Base-by-base conservation (phyloP, 306 rosid species). In the Potentilla sterilis region DNA sequence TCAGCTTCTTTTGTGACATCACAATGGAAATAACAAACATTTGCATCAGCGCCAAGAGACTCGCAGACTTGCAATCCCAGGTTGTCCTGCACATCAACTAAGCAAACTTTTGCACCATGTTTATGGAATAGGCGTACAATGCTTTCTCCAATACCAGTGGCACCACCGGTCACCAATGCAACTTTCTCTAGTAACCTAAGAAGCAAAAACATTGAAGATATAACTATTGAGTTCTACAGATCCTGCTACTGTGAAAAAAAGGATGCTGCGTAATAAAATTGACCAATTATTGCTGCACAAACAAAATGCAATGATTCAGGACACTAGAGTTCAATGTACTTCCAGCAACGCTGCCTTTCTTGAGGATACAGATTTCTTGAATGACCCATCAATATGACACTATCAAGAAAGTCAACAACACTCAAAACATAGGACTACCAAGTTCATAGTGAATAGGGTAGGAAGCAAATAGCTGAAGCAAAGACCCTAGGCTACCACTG, bases 121-220 rank as follows among this genome's bases (percentile, higher is more conserved):
- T 11, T 62, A 41, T 83, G 88, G 82, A 94, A 88, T 40, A 91
- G 82, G 19, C 88, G 91, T 9, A 81, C 88, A 24, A 94, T 88
- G 88, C 93, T 86, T 81, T 90, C 96, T 52, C 98, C 98, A 65
- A 94, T 91, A 49, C 98, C 98, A 24, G 85, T 67, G 63, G 98
- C 98, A 51, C 98, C 97, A 6, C 98, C 97, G 0, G 98, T 91
- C 21, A 94, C 89, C 81, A 94, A 64, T 74, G 98, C 96, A 80
- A 94, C 97, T 81, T 91, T 94, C 71, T 95, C 96, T 69, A 74
- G 66, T 75, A 92, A 79, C 81, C 98, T 91, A 81, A 76, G 49
- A 75, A n/a, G 42, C 57, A 65, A 6, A 75, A 54, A 32, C 16
- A 3, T 22, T 4, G 11, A 41, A 35, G 14, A 62, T 7, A 21